Percentiles rank a stretch among this genome's conserved stretches.
phyloP scores from a whole-genome alignment of 2,329 filamentous ascomycete genomes.

The Epichloe uncinata region DNA sequence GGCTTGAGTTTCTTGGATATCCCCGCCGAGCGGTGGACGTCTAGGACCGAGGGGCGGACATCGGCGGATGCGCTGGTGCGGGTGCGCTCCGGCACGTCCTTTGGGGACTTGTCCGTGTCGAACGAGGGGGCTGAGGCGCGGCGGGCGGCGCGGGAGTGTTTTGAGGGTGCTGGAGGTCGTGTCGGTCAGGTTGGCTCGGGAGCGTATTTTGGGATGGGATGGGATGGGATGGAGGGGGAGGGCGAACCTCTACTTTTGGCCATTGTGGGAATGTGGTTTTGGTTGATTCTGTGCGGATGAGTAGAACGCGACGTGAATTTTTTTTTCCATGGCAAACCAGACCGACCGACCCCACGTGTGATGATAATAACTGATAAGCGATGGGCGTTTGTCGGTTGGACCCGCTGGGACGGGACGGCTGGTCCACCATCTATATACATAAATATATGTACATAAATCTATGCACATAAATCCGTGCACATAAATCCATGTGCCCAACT shows the following conservation, averaged over 20 bases:
- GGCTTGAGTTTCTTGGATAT: slow-evolving; percentile 53
- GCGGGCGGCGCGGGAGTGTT: slow-evolving; percentile 62
- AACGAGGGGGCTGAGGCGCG: slow-evolving; percentile 59
- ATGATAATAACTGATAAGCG: neutral
- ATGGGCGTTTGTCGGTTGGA: neutral
- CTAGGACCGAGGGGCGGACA: slow-evolving; percentile 51
- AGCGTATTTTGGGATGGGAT: neutral
- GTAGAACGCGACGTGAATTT: neutral
- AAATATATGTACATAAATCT: no score
- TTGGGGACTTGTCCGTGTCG: slow-evolving; percentile 58
- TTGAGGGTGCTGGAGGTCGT: slow-evolving; percentile 37
- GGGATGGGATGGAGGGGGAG: neutral
- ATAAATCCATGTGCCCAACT: neutral
- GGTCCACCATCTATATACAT: neutral
- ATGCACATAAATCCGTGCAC: no score
- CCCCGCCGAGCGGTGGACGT: slow-evolving; percentile 52
- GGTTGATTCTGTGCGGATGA: neutral
- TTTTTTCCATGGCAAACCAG: neutral
- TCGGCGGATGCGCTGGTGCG: neutral
- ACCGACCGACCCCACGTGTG: neutral
- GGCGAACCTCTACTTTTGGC: slow-evolving; percentile 8
- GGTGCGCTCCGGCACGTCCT: slow-evolving; percentile 30
- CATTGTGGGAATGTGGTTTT: slow-evolving; percentile 3
- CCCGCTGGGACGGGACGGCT: neutral
- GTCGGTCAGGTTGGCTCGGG: neutral